Evolutionary conservation across 495 filamentous ascomycete genomes (phyloP).

Genomic region (Staphylotrichum longicolle): DNA sequence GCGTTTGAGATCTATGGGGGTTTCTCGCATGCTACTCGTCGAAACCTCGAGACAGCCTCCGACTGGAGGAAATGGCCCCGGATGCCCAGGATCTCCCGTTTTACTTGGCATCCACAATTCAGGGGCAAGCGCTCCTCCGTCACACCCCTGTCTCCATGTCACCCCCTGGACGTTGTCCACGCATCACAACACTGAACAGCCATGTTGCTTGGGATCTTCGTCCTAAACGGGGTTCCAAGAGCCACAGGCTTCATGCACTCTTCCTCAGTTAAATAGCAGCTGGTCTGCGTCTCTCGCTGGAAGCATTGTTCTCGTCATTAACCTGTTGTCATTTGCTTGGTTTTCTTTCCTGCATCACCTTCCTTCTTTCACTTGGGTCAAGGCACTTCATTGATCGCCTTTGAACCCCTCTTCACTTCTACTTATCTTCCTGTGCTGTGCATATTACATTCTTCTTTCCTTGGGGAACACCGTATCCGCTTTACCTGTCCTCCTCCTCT

Average conservation of each 20-base stretch:
- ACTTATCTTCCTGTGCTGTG: slow-evolving; percentile 19
- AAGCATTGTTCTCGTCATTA: slow-evolving; percentile 15
- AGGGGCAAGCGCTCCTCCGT: slow-evolving; percentile 18
- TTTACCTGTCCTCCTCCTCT: slow-evolving; percentile 7
- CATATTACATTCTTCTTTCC: slow-evolving; percentile 12
- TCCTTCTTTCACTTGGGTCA: slow-evolving; percentile 16
- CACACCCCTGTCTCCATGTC: slow-evolving; percentile 17
- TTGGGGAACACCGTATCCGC: slow-evolving; percentile 2
- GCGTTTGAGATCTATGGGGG: slow-evolving; percentile 31
- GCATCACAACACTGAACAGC: slow-evolving; percentile 22
- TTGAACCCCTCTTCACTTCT: slow-evolving; percentile 17
- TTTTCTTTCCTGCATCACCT: slow-evolving; percentile 19
- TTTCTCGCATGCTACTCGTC: slow-evolving; percentile 26
- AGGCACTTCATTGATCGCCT: slow-evolving; percentile 13
- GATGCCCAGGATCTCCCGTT: slow-evolving; percentile 31
- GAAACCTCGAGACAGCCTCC: slow-evolving; percentile 27
- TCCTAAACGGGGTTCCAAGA: slow-evolving; percentile 16
- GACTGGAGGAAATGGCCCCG: slow-evolving; percentile 29
- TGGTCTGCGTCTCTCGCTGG: slow-evolving; percentile 21
- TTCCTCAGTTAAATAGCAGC: slow-evolving; percentile 30
- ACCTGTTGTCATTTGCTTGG: slow-evolving; percentile 17
- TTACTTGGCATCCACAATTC: slow-evolving; percentile 35
- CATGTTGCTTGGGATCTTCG: slow-evolving; percentile 19
- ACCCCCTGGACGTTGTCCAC: slow-evolving; percentile 28
- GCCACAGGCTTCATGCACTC: slow-evolving; percentile 25